phyloP scores from a whole-genome alignment of 768 basidiomycete genomes.

The Leccinum longicurvipes region DNA sequence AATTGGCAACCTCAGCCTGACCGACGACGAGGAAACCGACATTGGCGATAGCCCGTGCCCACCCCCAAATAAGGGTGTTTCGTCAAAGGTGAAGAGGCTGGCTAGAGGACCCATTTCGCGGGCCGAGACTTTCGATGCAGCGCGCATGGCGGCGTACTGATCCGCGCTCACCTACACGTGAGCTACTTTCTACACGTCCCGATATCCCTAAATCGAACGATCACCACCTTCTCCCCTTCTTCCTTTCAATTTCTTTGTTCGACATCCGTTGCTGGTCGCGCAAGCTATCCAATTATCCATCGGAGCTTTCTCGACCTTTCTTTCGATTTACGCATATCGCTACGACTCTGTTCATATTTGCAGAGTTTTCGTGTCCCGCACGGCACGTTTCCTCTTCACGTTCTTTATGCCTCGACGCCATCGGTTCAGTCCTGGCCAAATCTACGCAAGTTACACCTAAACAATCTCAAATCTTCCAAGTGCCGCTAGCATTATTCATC shows the following conservation, averaged over 20 bases:
- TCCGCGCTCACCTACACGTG: slow-evolving; percentile 11
- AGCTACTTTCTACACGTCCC: slow-evolving; percentile 1
- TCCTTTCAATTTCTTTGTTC: slow-evolving; percentile 6
- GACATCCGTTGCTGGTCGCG: slow-evolving; percentile 5
- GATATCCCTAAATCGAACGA: neutral
- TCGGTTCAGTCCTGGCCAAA: slow-evolving; percentile 9
- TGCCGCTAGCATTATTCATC: slow-evolving; percentile 17
- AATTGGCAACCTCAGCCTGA: slow-evolving; percentile 56
- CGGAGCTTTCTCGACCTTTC: slow-evolving; percentile 1
- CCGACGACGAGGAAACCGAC: slow-evolving; percentile 76
- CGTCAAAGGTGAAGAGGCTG: slow-evolving; percentile 57
- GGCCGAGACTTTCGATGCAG: slow-evolving; percentile 68
- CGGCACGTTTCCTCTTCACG: slow-evolving; percentile 14
- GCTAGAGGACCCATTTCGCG: slow-evolving; percentile 48
- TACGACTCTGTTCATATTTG: slow-evolving; percentile 12
- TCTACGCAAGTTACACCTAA: slow-evolving; percentile 8
- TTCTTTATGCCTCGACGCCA: slow-evolving; percentile 15
- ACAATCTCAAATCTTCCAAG: slow-evolving; percentile 13
- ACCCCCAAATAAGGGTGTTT: slow-evolving; percentile 58
- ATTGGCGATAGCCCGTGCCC: slow-evolving; percentile 88
- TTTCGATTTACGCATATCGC: slow-evolving; percentile 9
- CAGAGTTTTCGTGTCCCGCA: slow-evolving; percentile 10
- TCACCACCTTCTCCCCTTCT: slow-evolving; percentile 1
- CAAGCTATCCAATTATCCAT: slow-evolving; percentile 7
- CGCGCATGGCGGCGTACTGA: slow-evolving; percentile 48